Evolutionary conservation across 169 alveolate genomes (phyloP), one percentile per base, ranked within the genome.

Genomic region (Pseudocohnilembus persalinus): DNA sequence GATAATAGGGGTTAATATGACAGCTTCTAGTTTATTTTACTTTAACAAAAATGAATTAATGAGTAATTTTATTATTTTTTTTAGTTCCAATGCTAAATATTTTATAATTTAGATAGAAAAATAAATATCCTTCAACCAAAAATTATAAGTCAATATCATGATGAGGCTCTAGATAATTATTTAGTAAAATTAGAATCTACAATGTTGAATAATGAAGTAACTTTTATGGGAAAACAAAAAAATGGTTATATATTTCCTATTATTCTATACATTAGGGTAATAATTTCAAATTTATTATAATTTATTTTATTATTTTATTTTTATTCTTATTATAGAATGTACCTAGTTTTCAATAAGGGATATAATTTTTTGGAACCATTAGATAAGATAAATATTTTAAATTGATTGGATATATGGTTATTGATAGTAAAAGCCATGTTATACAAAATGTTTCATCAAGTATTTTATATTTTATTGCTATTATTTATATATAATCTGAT

Each of bases 221-320:
- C 75, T 29, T 31, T 86, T 1, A 33, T 86, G 1, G 90, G 90
- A 16, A 86, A 86, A 81, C 27, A 81, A 26, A 86, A 86, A 81
- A 79, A 86, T 81, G 90, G 90, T n/a, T 86, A 86, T 63, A 86
- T 86, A 0, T 80, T 86, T 77, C 90, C 90, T 25, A 63, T 76
- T 63, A 63, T 65, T 64, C 73, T 80, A 28, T 86, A 86, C 64
- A 80, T 86, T 6, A 79, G 90, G 31, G 83, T 77, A 77, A 77
- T n/a, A 24, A 0, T 34, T 31, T 15, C 25, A 32, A 35, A 77
- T 77, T n/a, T 33, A 27, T 16, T 77, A 31, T 34, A 0, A 77
- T 0, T 77, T 0, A 33, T 33, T 77, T 33, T 77, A 1, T 32
- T 26, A 11, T 49, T 49, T 77, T n/a, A 32, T 31, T 16, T 0